Evolutionary conservation across 139 green algal species (phyloP).

Genomic region (Tetraselmis chui): DNA sequence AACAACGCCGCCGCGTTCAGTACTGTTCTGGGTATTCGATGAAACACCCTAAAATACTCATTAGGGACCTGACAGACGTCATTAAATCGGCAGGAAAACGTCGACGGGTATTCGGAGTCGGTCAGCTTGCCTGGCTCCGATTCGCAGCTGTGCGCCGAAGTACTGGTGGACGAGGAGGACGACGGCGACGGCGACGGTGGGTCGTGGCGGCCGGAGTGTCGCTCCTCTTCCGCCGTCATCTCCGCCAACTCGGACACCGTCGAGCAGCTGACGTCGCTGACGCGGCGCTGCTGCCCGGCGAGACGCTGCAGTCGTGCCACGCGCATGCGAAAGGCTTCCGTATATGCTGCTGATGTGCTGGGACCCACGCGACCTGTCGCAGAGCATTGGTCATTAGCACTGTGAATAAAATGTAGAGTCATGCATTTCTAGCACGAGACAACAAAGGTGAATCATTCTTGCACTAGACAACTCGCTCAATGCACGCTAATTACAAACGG

Average conservation of each 20-base stretch:
- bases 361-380: not conserved
- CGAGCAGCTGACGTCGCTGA: not conserved
- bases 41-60: not conserved
- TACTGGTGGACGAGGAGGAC: not conserved
- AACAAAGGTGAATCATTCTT: not conserved
- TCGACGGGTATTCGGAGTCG: not conserved
- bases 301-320: not conserved
- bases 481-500: too few relatives aligned
- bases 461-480: not conserved
- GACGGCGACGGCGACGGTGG: not conserved
- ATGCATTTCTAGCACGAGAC: too few relatives aligned
- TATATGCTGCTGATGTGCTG: not conserved
- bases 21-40: not conserved
- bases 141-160: not conserved
- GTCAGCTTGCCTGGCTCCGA: not conserved
- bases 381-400: too few relatives aligned
- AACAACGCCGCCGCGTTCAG: not conserved
- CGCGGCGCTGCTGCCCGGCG: not conserved
- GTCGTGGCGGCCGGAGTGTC: not conserved
- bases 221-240: not conserved
- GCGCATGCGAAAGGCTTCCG: not conserved
- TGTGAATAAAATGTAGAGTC: too few relatives aligned
- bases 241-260: not conserved
- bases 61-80: not conserved
- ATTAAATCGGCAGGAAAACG: not conserved